Evolutionary conservation across 2,329 filamentous ascomycete species (phyloP), one percentile per base, ranked within the genome.

Genomic region (Dactylellina haptotyla): DNA sequence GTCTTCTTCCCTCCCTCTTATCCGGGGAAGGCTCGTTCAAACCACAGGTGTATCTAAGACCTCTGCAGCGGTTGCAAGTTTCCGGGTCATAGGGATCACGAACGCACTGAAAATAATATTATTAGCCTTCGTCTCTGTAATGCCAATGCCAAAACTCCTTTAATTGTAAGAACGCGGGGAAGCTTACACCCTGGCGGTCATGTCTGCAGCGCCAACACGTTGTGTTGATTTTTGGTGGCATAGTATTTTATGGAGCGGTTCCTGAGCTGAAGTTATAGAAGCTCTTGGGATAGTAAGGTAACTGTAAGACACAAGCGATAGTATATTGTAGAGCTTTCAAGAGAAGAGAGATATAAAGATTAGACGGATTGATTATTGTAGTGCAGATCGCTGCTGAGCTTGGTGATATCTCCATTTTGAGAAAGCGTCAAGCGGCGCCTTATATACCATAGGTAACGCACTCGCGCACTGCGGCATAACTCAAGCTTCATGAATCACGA

Each of bases 211-310:
- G 58, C 67, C 59, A 72, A 53, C 67, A 72, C 45, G 48, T 51
- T 45, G 66, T 59, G 53, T 64, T 72, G 67, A 30, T 54, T 46
- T 61, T 72, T 59, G 67, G 67, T 25, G 67, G 67, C 67, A 72
- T 72, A 16, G 8, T 28, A 18, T 59, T 57, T 4, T 12, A 45
- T 32, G 25, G 32, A n/a, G n/a, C n/a, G n/a, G n/a, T n/a, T n/a
- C n/a, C n/a, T n/a, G n/a, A n/a, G 2, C n/a, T 12, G 45, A 14
- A 26, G 4, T 61, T 43, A n/a, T n/a, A n/a, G 41, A 18, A 43
- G 18, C 53, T 41, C 45, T 14, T 14, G 20, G 43, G 14, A 5
- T 46, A 20, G 43, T 23, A 43, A 4, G 6, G n/a, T 43, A 8
- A 10, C 10, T 50, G 6, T 50, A 25, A n/a, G 8, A 50, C 8